Percentiles rank a stretch among this genome's conserved stretches.
phyloP scores from a whole-genome alignment of 2,329 filamentous ascomycete genomes.

The Beauveria asiatica region DNA sequence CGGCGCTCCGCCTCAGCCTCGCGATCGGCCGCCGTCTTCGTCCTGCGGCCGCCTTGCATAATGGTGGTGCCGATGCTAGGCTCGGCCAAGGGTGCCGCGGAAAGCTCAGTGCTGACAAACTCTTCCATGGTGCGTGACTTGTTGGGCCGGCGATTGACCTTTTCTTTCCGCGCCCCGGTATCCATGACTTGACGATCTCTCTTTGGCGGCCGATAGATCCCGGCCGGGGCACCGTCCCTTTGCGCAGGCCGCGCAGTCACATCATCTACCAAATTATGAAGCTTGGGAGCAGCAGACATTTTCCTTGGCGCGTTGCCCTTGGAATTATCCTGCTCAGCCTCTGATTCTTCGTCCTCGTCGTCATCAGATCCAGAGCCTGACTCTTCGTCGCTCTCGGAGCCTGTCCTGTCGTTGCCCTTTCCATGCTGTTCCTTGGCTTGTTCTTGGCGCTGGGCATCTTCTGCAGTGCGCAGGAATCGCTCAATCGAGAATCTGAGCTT shows the following conservation, averaged over 20 bases:
- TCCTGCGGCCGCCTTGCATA: slow-evolving; percentile 64
- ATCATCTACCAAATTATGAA: slow-evolving; percentile 26
- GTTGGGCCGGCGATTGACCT: slow-evolving; percentile 50
- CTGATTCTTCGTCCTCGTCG: slow-evolving; percentile 23
- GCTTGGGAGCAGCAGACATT: slow-evolving; percentile 24
- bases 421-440: slow-evolving; percentile 24
- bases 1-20: slow-evolving; percentile 69
- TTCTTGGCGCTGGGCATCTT: slow-evolving; percentile 53
- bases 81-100: slow-evolving; percentile 69
- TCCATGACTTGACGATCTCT: slow-evolving; percentile 84
- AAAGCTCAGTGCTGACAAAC: slow-evolving; percentile 80
- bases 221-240: slow-evolving; percentile 39
- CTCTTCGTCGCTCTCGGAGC: slow-evolving; percentile 14
- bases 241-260: slow-evolving; percentile 20
- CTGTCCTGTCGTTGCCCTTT: slow-evolving; percentile 18
- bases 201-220: slow-evolving; percentile 80
- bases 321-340: slow-evolving; percentile 13
- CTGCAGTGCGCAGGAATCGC: slow-evolving; percentile 81
- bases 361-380: slow-evolving; percentile 23
- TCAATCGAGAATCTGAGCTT: slow-evolving; percentile 93
- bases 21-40: slow-evolving; percentile 69
- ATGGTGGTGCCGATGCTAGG: slow-evolving; percentile 92
- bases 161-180: slow-evolving; percentile 47
- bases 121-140: slow-evolving; percentile 86
- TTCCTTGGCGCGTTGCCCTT: slow-evolving; percentile 17